Evolutionary conservation across 208 protist species (phyloP).

Genomic region (Crithidia thermophila): DNA sequence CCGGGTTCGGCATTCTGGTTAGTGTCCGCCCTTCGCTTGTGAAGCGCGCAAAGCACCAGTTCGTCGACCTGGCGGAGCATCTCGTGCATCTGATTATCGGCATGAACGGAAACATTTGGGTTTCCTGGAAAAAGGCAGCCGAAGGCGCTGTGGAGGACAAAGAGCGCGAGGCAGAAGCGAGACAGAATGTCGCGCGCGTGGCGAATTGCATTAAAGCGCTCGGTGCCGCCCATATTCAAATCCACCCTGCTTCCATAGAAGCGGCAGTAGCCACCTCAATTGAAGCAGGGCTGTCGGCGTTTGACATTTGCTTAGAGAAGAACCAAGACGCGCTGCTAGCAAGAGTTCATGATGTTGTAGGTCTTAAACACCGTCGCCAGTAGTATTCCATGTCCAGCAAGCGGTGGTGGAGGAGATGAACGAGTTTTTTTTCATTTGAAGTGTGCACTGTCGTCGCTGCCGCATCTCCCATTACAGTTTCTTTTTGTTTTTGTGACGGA

Average conservation of each 20-base stretch:
- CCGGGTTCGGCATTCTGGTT: slow-evolving; percentile 58
- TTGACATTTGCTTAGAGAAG: slow-evolving; percentile 52
- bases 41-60: slow-evolving; percentile 82
- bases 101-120: slow-evolving; percentile 91
- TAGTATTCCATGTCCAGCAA: no score
- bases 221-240: slow-evolving; percentile 37
- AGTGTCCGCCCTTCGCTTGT: slow-evolving; percentile 71
- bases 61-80: slow-evolving; percentile 49
- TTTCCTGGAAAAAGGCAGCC: slow-evolving; percentile 49
- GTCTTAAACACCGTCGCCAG: slow-evolving; percentile 26
- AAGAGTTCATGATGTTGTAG: slow-evolving; percentile 25
- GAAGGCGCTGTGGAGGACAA: slow-evolving; percentile 5
- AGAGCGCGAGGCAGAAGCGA: slow-evolving; percentile 28
- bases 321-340: slow-evolving; percentile 30
- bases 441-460: slow-evolving; percentile 17
- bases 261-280: slow-evolving; percentile 50
- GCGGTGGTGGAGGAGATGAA: no score
- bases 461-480: not conserved
- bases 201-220: slow-evolving; percentile 80
- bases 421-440: slow-evolving; percentile 1
- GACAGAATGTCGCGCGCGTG: slow-evolving; percentile 61
- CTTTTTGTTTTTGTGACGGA: slow-evolving; percentile 25
- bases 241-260: slow-evolving; percentile 70
- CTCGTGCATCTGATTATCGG: slow-evolving; percentile 61
- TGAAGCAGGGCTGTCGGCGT: slow-evolving; percentile 49